These are phyloP conservation scores for Eucalyptus marginata DNA, from an alignment of 345 rosid species.

Conservation along the genomic window DNA sequence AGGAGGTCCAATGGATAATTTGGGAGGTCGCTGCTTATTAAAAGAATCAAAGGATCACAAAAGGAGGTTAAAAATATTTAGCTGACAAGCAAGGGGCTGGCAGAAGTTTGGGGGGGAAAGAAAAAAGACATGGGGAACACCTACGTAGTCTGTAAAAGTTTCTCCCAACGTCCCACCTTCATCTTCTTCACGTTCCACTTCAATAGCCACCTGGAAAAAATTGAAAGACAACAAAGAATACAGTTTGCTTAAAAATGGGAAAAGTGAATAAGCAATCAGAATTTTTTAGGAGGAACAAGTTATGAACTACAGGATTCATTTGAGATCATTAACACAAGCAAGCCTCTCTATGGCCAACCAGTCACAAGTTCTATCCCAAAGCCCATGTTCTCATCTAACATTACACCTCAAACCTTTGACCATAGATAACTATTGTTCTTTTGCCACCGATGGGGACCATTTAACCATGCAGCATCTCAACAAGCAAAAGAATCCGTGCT, in stretches of 20 bases:
- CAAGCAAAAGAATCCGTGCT: not conserved
- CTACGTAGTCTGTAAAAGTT: slow-evolving; percentile 94
- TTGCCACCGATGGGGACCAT: not conserved
- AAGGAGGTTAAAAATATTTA: not conserved
- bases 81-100: not conserved
- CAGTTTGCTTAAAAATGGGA: not conserved
- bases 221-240: not conserved
- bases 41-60: not conserved
- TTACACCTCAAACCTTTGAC: not conserved
- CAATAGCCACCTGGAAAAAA: slow-evolving; percentile 66
- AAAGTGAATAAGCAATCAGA: not conserved
- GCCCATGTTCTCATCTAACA: not conserved
- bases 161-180: slow-evolving; percentile 93
- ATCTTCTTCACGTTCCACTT: slow-evolving; percentile 98
- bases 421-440: not conserved
- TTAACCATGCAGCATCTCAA: not conserved
- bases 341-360: not conserved
- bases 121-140: slow-evolving; percentile 5
- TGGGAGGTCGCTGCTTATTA: slow-evolving; percentile 66
- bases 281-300: not conserved
- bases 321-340: not conserved
- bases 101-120: not conserved
- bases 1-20: slow-evolving; percentile 84
- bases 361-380: not conserved
- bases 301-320: not conserved